Evolutionary conservation across 2,329 filamentous ascomycete species (phyloP), one percentile per base, ranked within the genome.

Genomic region (Hirsutella rhossiliensis): DNA sequence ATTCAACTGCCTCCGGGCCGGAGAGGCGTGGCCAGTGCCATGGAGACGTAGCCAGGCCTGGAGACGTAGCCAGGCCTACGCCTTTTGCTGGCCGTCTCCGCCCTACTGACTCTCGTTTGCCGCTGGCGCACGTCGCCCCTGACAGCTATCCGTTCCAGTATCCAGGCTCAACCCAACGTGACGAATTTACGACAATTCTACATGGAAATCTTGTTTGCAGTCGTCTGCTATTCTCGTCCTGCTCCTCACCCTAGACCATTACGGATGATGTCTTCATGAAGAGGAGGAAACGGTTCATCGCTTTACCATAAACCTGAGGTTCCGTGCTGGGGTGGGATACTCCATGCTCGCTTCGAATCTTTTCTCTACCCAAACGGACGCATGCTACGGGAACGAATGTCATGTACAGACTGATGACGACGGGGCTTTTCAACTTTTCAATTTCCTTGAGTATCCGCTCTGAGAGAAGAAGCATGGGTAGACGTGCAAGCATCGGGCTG

Each of bases 1-100:
- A 79, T 79, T 44, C 60, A 68, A 42, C 60, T 77, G 7, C 72
- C 72, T 0, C 49, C 51, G 43, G 56, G 51, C 37, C 56, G 48
- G 44, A 56, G 52, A 36, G 56, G 56, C 43, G 54, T 56, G 18
- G 50, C 57, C 1, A 49, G 57, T 28, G 54, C 55, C 37, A 58
- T 61, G 57, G 58, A 51, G 27, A 52, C 47, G 42, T 59, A 41
- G 48, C 45, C 19, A 9, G 11, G 5, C 19, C 38, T 20, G 15
- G 13, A 7, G 12, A 7, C 17, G 13, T 34, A n/a, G 8, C 12
- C 7, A 11, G 13, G 12, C 6, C 34, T 36, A 15, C 18, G 31
- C n/a, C n/a, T 32, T 11, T 32, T 32, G 12, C 12, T 32, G n/a
- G 12, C 12, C 12, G 31, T 4, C 31, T 18, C 15, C 7, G 9